Percentiles rank a stretch among this genome's conserved stretches.
Evolutionary conservation across 148 eudicot species (phyloP).

Genomic region (Oxyria digyna): DNA sequence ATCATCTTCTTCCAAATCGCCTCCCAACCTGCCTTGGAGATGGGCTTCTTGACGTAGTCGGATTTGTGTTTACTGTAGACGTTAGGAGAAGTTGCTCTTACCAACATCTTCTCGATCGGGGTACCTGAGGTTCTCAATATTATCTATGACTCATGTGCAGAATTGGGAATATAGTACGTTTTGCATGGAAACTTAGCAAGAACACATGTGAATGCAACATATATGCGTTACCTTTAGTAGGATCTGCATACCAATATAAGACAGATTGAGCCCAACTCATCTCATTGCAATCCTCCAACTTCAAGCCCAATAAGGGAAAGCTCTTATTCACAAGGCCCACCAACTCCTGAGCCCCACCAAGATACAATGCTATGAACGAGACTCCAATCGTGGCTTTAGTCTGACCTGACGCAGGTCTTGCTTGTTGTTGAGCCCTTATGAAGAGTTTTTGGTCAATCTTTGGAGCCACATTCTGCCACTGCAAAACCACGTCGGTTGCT

Average conservation of each 20-base stretch:
- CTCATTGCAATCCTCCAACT: slow-evolving; percentile 15
- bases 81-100: slow-evolving; percentile 5
- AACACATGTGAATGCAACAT: no score
- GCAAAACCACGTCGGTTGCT: slow-evolving; percentile 15
- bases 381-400: slow-evolving; percentile 13
- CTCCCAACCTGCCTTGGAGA: slow-evolving; percentile 24
- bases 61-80: slow-evolving; percentile 22
- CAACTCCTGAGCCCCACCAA: slow-evolving; percentile 19
- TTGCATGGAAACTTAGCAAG: no score
- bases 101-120: slow-evolving; percentile 13
- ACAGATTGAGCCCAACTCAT: slow-evolving; percentile 23
- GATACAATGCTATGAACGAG: slow-evolving; percentile 17
- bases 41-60: slow-evolving; percentile 26
- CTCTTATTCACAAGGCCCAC: slow-evolving; percentile 8
- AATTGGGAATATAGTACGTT: no score
- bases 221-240: slow-evolving; percentile 7
- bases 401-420: neutral
- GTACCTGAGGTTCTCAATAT: no score
- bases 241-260: slow-evolving; percentile 11
- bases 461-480: slow-evolving; percentile 31
- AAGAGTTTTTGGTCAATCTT: slow-evolving; percentile 18
- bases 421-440: slow-evolving; percentile 15
- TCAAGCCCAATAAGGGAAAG: slow-evolving; percentile 23
- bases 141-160: no score
- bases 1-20: slow-evolving; percentile 24